phyloP scores from a whole-genome alignment of 192 early-diverging fungal genomes.

The Podila epicladia region DNA sequence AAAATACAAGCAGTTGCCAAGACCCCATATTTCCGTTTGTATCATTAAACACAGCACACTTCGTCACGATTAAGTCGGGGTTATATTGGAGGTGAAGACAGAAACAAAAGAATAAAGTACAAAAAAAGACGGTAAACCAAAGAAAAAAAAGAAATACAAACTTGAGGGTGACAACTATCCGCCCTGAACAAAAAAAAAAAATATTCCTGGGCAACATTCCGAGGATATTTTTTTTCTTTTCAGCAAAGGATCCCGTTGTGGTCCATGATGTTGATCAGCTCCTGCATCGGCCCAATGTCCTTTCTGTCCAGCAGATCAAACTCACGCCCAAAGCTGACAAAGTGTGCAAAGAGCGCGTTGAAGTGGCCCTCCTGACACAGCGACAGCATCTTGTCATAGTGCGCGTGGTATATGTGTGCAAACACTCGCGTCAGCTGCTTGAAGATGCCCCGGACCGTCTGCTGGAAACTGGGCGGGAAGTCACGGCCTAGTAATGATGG shows the following conservation, averaged over 20 bases:
- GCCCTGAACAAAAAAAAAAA: too few relatives aligned
- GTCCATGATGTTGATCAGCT: slow-evolving; percentile 73
- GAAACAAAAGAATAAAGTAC: too few relatives aligned
- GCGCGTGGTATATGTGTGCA: slow-evolving; percentile 93
- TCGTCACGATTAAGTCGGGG: too few relatives aligned
- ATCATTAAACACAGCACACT: too few relatives aligned
- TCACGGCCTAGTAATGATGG: slow-evolving; percentile 65
- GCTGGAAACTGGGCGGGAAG: slow-evolving; percentile 84
- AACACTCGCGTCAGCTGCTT: slow-evolving; percentile 92
- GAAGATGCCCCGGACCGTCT: slow-evolving; percentile 76
- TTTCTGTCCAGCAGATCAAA: slow-evolving; percentile 95
- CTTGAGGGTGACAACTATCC: too few relatives aligned
- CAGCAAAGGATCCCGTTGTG: slow-evolving; percentile 46
- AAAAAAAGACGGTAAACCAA: too few relatives aligned
- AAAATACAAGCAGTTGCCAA: too few relatives aligned
- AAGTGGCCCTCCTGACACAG: slow-evolving; percentile 88
- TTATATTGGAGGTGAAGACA: too few relatives aligned
- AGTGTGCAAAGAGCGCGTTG: slow-evolving; percentile 97
- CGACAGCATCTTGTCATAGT: slow-evolving; percentile 88
- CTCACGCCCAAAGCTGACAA: slow-evolving; percentile 91
- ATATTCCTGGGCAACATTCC: too few relatives aligned
- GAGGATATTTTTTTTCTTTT: neutral
- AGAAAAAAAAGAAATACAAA: too few relatives aligned
- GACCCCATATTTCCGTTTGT: too few relatives aligned
- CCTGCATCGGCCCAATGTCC: slow-evolving; percentile 83